Percentiles rank a stretch among this genome's conserved stretches.
phyloP scores from a whole-genome alignment of 106 monocot species.

The Amphibolis antarctica region DNA sequence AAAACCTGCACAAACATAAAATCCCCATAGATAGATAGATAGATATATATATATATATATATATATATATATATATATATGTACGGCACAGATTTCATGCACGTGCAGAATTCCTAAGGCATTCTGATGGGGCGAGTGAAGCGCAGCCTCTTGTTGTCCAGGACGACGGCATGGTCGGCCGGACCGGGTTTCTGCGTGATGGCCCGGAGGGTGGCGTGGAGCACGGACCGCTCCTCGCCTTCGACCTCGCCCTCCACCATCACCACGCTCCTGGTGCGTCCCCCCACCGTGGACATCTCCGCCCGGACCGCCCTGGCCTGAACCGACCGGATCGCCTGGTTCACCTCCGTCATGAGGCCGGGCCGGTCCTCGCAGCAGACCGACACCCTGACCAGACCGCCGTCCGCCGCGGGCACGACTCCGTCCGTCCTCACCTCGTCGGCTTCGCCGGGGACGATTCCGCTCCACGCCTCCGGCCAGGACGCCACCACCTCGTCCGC shows the following conservation, averaged over 20 bases:
- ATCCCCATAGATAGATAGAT: too few species aligned
- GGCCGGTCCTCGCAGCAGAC: conserved; percentile 77
- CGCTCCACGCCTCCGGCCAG: background rate
- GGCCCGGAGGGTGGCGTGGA: conserved; percentile 44
- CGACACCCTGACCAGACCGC: conserved; percentile 27
- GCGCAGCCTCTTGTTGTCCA: conserved; percentile 6
- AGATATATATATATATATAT: too few species aligned
- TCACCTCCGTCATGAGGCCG: conserved; percentile 53
- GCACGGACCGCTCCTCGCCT: conserved; percentile 14
- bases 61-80: too few species aligned
- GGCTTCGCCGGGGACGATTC: conserved; percentile 34
- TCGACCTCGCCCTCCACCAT: conserved; percentile 11
- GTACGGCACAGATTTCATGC: too few species aligned
- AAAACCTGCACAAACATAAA: too few species aligned
- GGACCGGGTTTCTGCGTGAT: conserved; percentile 24
- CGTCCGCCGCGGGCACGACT: background rate
- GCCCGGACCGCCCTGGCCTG: conserved; percentile 45
- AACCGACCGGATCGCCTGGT: conserved; percentile 46
- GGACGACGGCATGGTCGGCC: too few species aligned
- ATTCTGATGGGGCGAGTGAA: background rate
- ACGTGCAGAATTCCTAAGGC: background rate
- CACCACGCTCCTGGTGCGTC: conserved; percentile 50
- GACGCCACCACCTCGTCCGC: conserved; percentile 24
- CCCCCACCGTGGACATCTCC: conserved; percentile 70
- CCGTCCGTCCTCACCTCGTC: conserved; percentile 56